Percentiles rank a stretch among this genome's conserved stretches.
Conservation (phyloP, 140 eudicot species). For the Oenanthe javanica region DNA sequence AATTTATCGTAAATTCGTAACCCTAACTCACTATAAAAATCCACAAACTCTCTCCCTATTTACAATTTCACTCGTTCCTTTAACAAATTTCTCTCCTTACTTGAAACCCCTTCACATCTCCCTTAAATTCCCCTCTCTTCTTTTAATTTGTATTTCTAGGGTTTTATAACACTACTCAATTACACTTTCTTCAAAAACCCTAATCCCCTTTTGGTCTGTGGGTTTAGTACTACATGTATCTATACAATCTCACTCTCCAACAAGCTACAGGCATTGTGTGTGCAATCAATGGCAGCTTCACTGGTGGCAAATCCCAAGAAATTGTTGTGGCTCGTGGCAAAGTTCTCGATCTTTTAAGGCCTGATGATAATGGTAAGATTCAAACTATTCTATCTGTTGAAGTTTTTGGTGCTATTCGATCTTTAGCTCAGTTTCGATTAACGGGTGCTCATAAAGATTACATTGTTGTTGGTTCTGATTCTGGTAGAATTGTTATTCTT, state of each 20-base stretch:
- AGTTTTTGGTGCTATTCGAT: conserved; percentile 73
- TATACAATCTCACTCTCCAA: conserved; percentile 87
- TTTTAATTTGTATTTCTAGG: not conserved
- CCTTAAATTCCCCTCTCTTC: too few species aligned
- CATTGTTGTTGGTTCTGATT: conserved; percentile 89
- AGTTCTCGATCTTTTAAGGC: conserved; percentile 80
- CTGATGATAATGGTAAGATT: conserved; percentile 94
- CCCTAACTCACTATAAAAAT: too few species aligned
- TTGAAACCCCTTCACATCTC: not conserved
- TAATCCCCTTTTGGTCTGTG: not conserved
- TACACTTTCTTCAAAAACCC: conserved; percentile 4
- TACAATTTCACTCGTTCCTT: not conserved
- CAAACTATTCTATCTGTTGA: conserved; percentile 89
- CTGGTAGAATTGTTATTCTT: conserved; percentile 77
- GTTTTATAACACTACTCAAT: not conserved
- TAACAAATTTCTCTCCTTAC: too few species aligned
- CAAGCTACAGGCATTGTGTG: conserved; percentile 80
- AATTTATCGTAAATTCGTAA: too few species aligned
- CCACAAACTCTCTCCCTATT: too few species aligned
- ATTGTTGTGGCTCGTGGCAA: conserved; percentile 92
- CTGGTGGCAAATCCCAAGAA: conserved; percentile 87
- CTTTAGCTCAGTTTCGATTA: conserved; percentile 76
- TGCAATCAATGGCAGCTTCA: conserved; percentile 94
- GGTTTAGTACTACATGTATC: conserved; percentile 49
- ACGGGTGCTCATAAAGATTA: conserved; percentile 89